Evolutionary conservation across 768 basidiomycete genomes (phyloP), one percentile per base, ranked within the genome.

Genomic region (Symmetrospora coprosmae): DNA sequence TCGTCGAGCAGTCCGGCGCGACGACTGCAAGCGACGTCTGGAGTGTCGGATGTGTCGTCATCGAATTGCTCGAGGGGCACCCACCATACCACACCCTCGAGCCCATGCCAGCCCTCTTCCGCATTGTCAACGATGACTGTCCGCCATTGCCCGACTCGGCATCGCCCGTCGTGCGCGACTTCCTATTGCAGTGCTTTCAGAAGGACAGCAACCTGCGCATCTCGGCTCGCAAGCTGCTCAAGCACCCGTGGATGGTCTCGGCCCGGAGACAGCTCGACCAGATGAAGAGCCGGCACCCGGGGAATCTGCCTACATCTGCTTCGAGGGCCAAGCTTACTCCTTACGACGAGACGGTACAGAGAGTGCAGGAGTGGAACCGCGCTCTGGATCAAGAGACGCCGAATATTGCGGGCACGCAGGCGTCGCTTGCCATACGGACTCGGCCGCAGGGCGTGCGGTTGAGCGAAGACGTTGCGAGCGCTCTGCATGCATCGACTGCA

Each of bases 281-380:
- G 47, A 41, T 28, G 19, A 60, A 59, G 59, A 27, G 50, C 34
- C 38, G 46, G 6, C 17, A 50, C 23, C 5, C 27, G 7, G 37
- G 23, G 8, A 16, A 40, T 7, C 8, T 16, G 25, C 19, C 39
- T n/a, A 27, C 40, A 34, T 19, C 31, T 3, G 60, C 51, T 4
- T 55, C 59, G 60, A 30, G 43, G 13, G 51, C 65, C 28, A 66
- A 64, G 71, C 67, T 53, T 71, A 75, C 69, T 71, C 67, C 60
- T 69, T 94, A 84, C 67, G 89, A 97, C 65, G 87, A 96, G 68
- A 89, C 86, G 19, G 87, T 99, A 33, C 76, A 88, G 66, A 83
- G 87, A 71, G 92, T 99, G 25, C 92, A 96, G 72, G 88, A 96
- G 72, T 99, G 92, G 91, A 99, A 99, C 68, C 87, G 96, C 71